Percentiles rank a stretch among this genome's conserved stretches.
These are phyloP conservation scores for Aureobasidium namibiae DNA, from an alignment of 2,329 filamentous ascomycete species.

Conservation along the genomic window DNA sequence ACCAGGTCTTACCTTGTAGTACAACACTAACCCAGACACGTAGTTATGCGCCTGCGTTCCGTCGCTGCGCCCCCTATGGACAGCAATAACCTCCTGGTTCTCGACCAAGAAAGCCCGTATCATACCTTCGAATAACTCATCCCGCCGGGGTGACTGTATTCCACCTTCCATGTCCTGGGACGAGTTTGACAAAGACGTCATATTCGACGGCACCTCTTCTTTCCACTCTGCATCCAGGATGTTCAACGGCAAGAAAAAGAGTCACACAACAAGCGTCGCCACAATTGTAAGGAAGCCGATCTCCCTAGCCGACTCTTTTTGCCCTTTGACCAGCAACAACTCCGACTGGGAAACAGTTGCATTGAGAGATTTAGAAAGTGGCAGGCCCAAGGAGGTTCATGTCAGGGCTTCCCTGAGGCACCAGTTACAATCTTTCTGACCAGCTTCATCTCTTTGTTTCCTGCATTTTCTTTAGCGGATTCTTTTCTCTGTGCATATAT, in stretches of 20 bases:
- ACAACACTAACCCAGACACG: conserved; percentile 16
- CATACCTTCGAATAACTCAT: not conserved
- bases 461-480: not conserved
- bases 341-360: not conserved
- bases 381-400: not conserved
- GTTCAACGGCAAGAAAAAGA: not conserved
- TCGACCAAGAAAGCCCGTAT: not conserved
- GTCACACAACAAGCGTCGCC: not conserved
- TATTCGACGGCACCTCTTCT: conserved; percentile 2
- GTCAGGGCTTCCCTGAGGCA: not conserved
- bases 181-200: conserved; percentile 6
- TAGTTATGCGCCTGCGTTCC: conserved; percentile 33
- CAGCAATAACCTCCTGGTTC: not conserved
- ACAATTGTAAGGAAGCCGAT: not conserved
- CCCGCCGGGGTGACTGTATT: not conserved
- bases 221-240: not conserved
- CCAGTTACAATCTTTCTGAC: not conserved
- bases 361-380: not conserved
- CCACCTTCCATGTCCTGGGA: not conserved
- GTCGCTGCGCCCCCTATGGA: conserved; percentile 25
- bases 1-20: not conserved
- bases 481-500: not conserved
- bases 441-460: not conserved
- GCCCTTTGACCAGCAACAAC: not conserved
- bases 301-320: not conserved